These are phyloP conservation scores for Pythium periplocum DNA, from an alignment of 352 stramenopile species.

Conservation along the genomic window DNA sequence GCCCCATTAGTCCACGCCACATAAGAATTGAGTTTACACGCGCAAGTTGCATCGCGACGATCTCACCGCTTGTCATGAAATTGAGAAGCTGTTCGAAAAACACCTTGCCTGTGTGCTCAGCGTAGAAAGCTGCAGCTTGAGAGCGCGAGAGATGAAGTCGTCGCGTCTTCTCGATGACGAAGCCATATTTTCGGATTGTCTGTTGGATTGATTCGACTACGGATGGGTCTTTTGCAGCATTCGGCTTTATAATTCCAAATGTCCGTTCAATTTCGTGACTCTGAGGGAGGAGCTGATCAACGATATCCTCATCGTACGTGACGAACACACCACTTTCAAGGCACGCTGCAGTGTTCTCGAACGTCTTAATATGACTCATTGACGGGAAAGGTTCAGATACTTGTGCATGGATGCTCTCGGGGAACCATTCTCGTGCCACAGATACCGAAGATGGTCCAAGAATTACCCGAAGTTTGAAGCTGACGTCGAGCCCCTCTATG, in stretches of 20 bases:
- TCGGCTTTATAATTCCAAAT: constrained; percentile 63
- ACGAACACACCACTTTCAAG: constrained; percentile 46
- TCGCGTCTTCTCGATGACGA: constrained; percentile 36
- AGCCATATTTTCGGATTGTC: constrained; percentile 39
- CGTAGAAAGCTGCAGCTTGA: constrained; percentile 55
- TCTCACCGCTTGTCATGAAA: constrained; percentile 71
- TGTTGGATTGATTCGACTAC: constrained; percentile 29
- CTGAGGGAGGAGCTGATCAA: constrained; percentile 10
- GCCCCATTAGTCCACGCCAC: constrained; percentile 74
- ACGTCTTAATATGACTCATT: constrained; percentile 18
- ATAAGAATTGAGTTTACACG: constrained; percentile 42
- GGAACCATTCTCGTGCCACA: constrained; percentile 35
- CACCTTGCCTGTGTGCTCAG: constrained; percentile 48
- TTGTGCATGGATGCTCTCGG: constrained; percentile 37
- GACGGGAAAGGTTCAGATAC: constrained; percentile 14
- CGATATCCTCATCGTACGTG: constrained; percentile 13
- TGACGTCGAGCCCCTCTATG: constrained; percentile 42
- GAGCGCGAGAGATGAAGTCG: constrained; percentile 31
- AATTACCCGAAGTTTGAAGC: constrained; percentile 24
- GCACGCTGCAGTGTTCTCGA: constrained; percentile 21
- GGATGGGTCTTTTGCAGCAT: constrained; percentile 25
- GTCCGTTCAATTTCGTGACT: constrained; percentile 28
- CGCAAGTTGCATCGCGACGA: constrained; percentile 45
- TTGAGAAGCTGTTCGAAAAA: constrained; percentile 52
- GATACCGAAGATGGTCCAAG: constrained; percentile 32